Conservation (phyloP, 306 rosid species). For the Vigna nakashimae region DNA sequence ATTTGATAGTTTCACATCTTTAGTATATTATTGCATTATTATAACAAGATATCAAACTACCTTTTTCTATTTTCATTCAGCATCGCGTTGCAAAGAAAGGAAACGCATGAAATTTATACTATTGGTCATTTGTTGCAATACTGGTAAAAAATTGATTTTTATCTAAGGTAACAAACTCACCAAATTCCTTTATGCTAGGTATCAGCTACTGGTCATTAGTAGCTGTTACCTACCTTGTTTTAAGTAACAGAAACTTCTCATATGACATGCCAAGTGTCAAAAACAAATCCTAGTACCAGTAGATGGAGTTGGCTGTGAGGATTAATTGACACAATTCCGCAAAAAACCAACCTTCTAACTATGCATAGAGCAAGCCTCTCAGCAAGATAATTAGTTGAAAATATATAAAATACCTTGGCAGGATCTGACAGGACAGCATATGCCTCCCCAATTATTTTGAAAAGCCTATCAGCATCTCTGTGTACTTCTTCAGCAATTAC, state of each 20-base stretch:
- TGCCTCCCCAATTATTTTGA: conserved; percentile 92
- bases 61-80: neutral
- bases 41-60: neutral
- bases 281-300: conserved; percentile 22
- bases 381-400: conserved; percentile 30
- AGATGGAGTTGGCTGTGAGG: neutral
- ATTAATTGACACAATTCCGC: neutral
- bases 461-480: conserved; percentile 80
- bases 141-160: neutral
- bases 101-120: neutral
- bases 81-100: neutral
- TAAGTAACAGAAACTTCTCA: conserved; percentile 1
- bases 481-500: conserved; percentile 80
- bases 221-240: conserved; percentile 31
- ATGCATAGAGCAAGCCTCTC: conserved; percentile 31
- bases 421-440: conserved; percentile 87
- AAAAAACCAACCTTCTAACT: conserved; percentile 6
- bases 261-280: neutral
- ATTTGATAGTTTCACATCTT: conserved; percentile 1
- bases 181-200: conserved; percentile 13
- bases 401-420: conserved; percentile 65
- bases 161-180: neutral
- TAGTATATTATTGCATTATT: neutral
- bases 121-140: neutral
- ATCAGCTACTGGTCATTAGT: neutral